phyloP scores from a whole-genome alignment of 2,329 filamentous ascomycete genomes.

The Colletotrichum sp. region DNA sequence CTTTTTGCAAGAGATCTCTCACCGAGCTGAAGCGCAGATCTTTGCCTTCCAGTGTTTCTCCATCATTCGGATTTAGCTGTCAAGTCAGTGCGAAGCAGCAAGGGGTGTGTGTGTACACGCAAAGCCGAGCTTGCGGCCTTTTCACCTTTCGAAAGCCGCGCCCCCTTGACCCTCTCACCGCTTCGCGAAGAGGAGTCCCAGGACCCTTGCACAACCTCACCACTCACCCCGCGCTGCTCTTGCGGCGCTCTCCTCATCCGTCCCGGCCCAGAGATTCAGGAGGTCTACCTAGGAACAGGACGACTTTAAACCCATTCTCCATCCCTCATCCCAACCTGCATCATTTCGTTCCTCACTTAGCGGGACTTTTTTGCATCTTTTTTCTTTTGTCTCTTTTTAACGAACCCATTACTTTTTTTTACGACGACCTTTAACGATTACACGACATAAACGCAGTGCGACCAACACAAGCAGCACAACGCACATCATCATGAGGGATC shows the following conservation, averaged over 20 bases:
- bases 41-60: neutral
- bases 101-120: neutral
- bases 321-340: neutral
- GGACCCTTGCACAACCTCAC: neutral
- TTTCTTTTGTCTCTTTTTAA: neutral
- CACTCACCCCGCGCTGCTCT: neutral
- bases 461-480: neutral
- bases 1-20: neutral
- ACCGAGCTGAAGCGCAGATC: neutral
- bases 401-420: neutral
- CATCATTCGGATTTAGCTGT: neutral
- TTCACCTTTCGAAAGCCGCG: neutral
- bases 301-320: neutral
- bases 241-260: neutral
- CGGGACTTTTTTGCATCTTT: neutral
- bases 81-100: neutral
- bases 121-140: neutral
- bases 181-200: neutral
- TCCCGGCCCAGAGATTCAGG: neutral
- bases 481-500: slow-evolving; percentile 4
- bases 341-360: neutral
- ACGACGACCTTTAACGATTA: neutral
- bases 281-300: neutral
- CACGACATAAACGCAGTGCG: neutral
- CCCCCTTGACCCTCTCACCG: neutral